phyloP scores from a whole-genome alignment of 371 early-diverging fungal species.

The Entomophthora muscae region DNA sequence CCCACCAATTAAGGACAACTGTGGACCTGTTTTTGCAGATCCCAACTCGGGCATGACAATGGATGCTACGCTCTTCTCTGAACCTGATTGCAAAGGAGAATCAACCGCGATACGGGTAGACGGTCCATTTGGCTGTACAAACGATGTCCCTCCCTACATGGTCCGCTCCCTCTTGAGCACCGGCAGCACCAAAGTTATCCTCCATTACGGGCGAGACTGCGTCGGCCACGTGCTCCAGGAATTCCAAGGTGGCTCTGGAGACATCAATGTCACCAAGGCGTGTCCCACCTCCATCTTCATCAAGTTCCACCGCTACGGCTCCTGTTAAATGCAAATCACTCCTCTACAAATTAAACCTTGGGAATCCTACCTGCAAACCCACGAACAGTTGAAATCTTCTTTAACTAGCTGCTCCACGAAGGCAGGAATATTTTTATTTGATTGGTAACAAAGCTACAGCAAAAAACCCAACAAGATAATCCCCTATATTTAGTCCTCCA shows the following conservation, averaged over 20 bases:
- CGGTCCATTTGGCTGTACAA: not conserved
- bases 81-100: constrained; percentile 1
- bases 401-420: too few relatives aligned
- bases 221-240: not conserved
- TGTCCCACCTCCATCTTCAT: constrained; percentile 1
- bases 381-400: too few relatives aligned
- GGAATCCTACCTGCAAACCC: too few relatives aligned
- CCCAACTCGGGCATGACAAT: not conserved
- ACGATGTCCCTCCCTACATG: not conserved
- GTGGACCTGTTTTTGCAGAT: not conserved
- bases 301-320: not conserved
- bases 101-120: not conserved
- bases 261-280: not conserved
- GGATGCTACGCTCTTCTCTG: not conserved
- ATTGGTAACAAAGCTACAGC: too few relatives aligned
- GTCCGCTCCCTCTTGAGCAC: not conserved
- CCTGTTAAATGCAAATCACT: too few relatives aligned
- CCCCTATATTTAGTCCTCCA: too few relatives aligned
- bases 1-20: not conserved
- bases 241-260: not conserved
- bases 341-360: too few relatives aligned
- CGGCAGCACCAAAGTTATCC: not conserved
- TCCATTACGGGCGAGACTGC: constrained; percentile 3
- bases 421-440: too few relatives aligned
- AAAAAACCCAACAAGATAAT: too few relatives aligned